Evolutionary conservation across 1,284 basidiomycete species (phyloP), one percentile per base, ranked within the genome.

Genomic region (Takashimella koratensis): DNA sequence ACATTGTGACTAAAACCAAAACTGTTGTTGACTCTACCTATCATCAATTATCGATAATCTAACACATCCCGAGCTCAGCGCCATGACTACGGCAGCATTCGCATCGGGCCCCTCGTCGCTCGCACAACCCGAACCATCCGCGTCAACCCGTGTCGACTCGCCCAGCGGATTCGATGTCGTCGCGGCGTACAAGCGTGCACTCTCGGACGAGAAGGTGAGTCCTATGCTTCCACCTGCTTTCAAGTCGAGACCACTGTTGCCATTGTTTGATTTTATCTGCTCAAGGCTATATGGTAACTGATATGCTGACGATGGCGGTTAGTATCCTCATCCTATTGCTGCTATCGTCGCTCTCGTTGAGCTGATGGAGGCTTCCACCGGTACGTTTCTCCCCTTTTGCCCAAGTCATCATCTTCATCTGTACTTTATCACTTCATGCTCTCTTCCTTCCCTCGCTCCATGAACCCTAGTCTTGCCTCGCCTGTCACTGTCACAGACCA

Each of bases 311-410:
- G 12, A 13, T 52, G 8, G 13, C 40, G 30, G 8, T 36, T 36
- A 67, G 63, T 60, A 63, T 20, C 74, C 75, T 19, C 75, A 75
- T 51, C 76, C 76, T 44, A 66, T 77, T 16, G 76, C 76, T 23
- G 76, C 76, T n/a, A 76, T 77, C 49, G 57, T 75, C 4, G 71
- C 76, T 13, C 59, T 77, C 1, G 73, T 74, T 3, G 68, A 75
- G 56, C 57, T 76, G 24, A 74, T 77, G 59, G 73, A 74, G 50
- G 60, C 70, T 16, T 76, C 75, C 1, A 72, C 70, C 4, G 71
- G 76, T 76, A 6, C 48, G 67, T n/a, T n/a, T n/a, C n/a, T n/a
- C n/a, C n/a, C n/a, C n/a, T n/a, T n/a, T n/a, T n/a, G n/a, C n/a
- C n/a, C n/a, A n/a, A n/a, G n/a, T n/a, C n/a, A n/a, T n/a, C n/a